Percentiles rank a stretch among this genome's conserved stretches.
These are phyloP conservation scores for Hypericum perforatum DNA, from an alignment of 345 rosid genomes.

Conservation along the genomic window DNA sequence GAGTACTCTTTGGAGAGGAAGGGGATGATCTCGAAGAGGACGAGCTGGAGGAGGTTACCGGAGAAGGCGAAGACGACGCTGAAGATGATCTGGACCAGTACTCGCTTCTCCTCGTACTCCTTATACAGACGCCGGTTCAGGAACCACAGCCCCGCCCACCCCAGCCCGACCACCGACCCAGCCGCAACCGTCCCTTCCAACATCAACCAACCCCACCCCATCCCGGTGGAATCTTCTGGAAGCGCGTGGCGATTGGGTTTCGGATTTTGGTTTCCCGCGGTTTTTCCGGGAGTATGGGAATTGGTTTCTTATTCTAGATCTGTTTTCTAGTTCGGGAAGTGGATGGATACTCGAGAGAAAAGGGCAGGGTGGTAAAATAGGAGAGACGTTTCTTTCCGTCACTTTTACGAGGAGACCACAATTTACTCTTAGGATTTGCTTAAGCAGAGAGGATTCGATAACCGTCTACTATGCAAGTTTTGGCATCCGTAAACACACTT, in stretches of 20 bases:
- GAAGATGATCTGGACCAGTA: slow-evolving; percentile 84
- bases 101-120: slow-evolving; percentile 94
- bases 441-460: too few relatives aligned
- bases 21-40: slow-evolving; percentile 90
- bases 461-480: too few relatives aligned
- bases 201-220: slow-evolving; percentile 66
- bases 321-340: too few relatives aligned
- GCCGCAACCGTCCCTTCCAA: slow-evolving; percentile 58
- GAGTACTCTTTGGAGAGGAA: slow-evolving; percentile 74
- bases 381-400: too few relatives aligned
- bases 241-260: not conserved
- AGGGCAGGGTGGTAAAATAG: too few relatives aligned
- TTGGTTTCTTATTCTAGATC: too few relatives aligned
- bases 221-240: not conserved
- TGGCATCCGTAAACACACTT: too few relatives aligned
- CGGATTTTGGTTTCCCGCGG: too few relatives aligned
- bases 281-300: too few relatives aligned
- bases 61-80: slow-evolving; percentile 91
- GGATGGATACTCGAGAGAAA: too few relatives aligned
- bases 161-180: slow-evolving; percentile 53
- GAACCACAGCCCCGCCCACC: slow-evolving; percentile 93
- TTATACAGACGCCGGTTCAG: slow-evolving; percentile 73
- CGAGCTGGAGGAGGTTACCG: slow-evolving; percentile 91
- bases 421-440: too few relatives aligned
- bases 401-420: too few relatives aligned